These are phyloP conservation scores for Albugo candida DNA, from an alignment of 352 stramenopile genomes.

Conservation along the genomic window DNA sequence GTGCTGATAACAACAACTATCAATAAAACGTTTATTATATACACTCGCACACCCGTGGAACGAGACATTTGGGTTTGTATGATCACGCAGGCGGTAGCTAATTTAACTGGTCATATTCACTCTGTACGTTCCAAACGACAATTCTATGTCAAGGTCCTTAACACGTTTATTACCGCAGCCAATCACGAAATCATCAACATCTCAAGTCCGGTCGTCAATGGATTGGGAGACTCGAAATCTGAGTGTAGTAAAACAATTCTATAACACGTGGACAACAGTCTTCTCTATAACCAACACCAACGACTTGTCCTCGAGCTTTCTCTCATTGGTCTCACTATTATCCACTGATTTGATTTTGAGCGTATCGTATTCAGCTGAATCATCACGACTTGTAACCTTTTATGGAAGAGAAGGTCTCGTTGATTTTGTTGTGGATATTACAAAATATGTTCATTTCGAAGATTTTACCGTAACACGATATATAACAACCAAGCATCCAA, in stretches of 20 bases:
- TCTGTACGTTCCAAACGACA: slow-evolving; percentile 9
- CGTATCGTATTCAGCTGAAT: slow-evolving; percentile 62
- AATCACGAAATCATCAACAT: slow-evolving; percentile 19
- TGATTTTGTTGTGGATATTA: slow-evolving; percentile 51
- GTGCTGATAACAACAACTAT: slow-evolving; percentile 73
- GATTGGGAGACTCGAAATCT: slow-evolving; percentile 76
- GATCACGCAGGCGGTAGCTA: slow-evolving; percentile 54
- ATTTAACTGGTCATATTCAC: slow-evolving; percentile 24
- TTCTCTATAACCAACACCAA: slow-evolving; percentile 18
- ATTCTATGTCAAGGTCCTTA: too few relatives aligned
- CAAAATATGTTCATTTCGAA: slow-evolving; percentile 52
- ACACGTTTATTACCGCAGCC: slow-evolving; percentile 15
- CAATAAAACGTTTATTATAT: slow-evolving; percentile 72
- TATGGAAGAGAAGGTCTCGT: slow-evolving; percentile 67
- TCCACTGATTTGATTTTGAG: slow-evolving; percentile 57
- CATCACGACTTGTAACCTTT: slow-evolving; percentile 48
- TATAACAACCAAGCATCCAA: slow-evolving; percentile 60
- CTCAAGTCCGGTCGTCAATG: slow-evolving; percentile 47
- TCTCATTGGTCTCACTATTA: slow-evolving; percentile 61
- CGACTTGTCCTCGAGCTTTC: slow-evolving; percentile 11
- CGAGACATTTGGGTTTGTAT: slow-evolving; percentile 74
- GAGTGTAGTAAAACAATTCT: slow-evolving; percentile 68
- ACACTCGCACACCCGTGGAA: slow-evolving; percentile 61
- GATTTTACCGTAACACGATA: slow-evolving; percentile 49
- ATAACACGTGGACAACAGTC: slow-evolving; percentile 55